Evolutionary conservation across 108 stramenopile species (phyloP).

Genomic region (Seminavis robusta): DNA sequence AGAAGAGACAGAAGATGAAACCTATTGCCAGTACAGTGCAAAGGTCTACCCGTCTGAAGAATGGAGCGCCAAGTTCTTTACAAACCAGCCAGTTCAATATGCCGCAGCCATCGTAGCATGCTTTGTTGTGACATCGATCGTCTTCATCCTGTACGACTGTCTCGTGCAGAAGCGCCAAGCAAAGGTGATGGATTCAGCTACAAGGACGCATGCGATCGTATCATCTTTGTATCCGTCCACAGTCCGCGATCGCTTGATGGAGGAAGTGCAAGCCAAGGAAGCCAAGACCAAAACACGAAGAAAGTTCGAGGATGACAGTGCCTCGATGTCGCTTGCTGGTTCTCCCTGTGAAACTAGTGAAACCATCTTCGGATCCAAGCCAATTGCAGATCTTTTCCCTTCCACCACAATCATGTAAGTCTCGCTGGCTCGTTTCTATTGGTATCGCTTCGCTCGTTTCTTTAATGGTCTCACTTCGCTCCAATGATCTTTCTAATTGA

Average conservation of each 20-base stretch:
- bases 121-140: conserved; percentile 1
- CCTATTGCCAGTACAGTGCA: background rate
- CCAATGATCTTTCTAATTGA: too few species aligned
- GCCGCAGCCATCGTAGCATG: background rate
- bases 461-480: too few species aligned
- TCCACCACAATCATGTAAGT: conserved; percentile 5
- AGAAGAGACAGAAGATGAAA: background rate
- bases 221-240: conserved; percentile 1
- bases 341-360: too few species aligned
- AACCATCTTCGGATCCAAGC: background rate
- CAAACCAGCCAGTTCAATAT: background rate
- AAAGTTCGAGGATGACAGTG: background rate
- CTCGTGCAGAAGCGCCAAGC: conserved; percentile 4
- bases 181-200: conserved; percentile 1
- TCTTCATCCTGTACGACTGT: conserved; percentile 6
- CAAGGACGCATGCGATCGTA: background rate
- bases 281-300: background rate
- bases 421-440: too few species aligned
- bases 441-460: too few species aligned
- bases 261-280: background rate
- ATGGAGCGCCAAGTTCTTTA: background rate
- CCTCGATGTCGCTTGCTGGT: too few species aligned
- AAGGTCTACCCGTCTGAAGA: background rate
- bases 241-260: conserved; percentile 6
- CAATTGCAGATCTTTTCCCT: conserved; percentile 8